phyloP scores from a whole-genome alignment of 495 filamentous ascomycete genomes.

The Neurospora sp. region DNA sequence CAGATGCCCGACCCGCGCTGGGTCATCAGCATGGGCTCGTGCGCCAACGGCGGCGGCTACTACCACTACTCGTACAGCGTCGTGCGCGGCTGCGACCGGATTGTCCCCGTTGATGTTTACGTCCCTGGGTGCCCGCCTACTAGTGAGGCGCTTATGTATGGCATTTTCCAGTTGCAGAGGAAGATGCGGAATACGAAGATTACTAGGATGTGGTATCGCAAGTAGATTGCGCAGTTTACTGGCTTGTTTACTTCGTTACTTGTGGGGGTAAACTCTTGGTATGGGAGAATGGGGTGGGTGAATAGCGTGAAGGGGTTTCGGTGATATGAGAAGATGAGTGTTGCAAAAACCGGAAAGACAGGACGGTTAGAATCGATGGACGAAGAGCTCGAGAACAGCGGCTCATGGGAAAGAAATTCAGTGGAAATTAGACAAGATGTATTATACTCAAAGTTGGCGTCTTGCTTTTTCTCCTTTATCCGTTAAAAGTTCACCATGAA shows the following conservation, averaged over 20 bases:
- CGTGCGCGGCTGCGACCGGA: constrained; percentile 76
- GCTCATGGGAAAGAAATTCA: not conserved
- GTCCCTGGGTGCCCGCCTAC: constrained; percentile 90
- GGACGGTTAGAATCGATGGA: not conserved
- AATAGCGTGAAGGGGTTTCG: not conserved
- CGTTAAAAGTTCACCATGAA: not conserved
- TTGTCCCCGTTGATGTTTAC: constrained; percentile 88
- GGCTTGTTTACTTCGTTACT: not conserved
- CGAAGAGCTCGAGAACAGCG: not conserved
- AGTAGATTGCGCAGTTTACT: constrained; percentile 9
- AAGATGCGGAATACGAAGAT: constrained; percentile 78
- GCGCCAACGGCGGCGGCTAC: constrained; percentile 88
- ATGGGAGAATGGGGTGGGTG: not conserved
- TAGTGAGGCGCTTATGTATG: constrained; percentile 79
- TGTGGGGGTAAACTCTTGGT: not conserved
- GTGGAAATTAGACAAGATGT: not conserved
- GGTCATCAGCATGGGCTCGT: constrained; percentile 88
- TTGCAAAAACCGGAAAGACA: not conserved
- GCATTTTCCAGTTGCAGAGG: constrained; percentile 76
- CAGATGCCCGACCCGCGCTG: constrained; percentile 95
- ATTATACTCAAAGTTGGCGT: not conserved
- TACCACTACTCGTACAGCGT: constrained; percentile 93
- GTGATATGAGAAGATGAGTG: not conserved
- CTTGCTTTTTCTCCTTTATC: not conserved
- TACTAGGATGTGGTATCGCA: constrained; percentile 49